Conservation (phyloP, 768 basidiomycete genomes). For the Russula virescens region DNA sequence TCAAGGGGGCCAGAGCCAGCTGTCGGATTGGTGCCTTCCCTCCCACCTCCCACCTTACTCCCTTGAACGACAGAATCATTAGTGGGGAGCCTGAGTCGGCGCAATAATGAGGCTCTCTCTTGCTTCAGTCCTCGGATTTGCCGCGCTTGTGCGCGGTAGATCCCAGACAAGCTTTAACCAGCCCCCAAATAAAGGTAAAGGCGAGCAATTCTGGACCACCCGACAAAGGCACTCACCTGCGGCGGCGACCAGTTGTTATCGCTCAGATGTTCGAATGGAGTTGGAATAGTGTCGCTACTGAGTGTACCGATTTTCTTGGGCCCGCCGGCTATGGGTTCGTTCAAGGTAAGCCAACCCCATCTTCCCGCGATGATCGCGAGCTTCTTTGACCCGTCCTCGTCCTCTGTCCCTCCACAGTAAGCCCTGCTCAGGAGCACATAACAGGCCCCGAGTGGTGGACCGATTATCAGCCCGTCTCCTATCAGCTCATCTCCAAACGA, state of each 20-base stretch:
- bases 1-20: background rate
- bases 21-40: background rate
- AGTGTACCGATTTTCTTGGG: constrained; percentile 61
- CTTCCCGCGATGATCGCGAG: background rate
- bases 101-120: constrained; percentile 1
- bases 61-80: background rate
- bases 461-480: constrained; percentile 65
- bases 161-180: background rate
- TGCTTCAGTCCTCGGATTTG: background rate
- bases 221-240: background rate
- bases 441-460: constrained; percentile 65
- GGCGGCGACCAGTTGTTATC: constrained; percentile 39
- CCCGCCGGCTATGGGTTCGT: constrained; percentile 60
- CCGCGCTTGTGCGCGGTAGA: background rate
- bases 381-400: background rate
- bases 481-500: constrained; percentile 59
- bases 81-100: background rate
- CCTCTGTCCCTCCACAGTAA: constrained; percentile 29
- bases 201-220: background rate
- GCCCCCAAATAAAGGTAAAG: constrained; percentile 1
- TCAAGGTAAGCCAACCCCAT: constrained; percentile 39
- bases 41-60: background rate
- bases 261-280: constrained; percentile 70
- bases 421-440: constrained; percentile 56
- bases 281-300: constrained; percentile 47